phyloP scores from a whole-genome alignment of 176 grass and related monocot species.

The Calamus simplicifolius region DNA sequence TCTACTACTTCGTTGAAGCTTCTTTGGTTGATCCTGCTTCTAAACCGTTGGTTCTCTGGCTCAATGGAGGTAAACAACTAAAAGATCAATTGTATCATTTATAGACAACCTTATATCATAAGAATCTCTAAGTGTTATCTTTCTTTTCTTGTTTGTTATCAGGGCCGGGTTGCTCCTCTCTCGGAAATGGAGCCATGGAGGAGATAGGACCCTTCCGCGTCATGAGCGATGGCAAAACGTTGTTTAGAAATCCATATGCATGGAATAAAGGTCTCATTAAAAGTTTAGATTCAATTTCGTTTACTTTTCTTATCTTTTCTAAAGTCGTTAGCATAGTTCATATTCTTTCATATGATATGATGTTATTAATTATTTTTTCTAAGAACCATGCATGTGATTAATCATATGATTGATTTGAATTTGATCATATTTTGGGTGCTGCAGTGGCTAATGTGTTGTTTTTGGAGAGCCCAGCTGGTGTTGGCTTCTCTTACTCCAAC shows the following conservation, averaged over 20 bases:
- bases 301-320: too few species aligned
- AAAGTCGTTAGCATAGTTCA: too few species aligned
- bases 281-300: not conserved
- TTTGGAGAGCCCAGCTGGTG: constrained; percentile 85
- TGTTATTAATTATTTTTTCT: too few species aligned
- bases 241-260: constrained; percentile 64
- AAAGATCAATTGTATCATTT: constrained; percentile 1
- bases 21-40: not conserved
- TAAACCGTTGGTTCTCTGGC: constrained; percentile 73
- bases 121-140: not conserved
- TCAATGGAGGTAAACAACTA: constrained; percentile 53
- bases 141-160: not conserved
- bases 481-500: constrained; percentile 96
- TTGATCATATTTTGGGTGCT: not conserved
- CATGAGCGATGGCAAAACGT: constrained; percentile 65
- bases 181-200: constrained; percentile 87
- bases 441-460: constrained; percentile 75
- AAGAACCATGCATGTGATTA: not conserved
- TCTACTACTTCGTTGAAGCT: constrained; percentile 84
- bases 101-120: not conserved
- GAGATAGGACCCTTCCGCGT: constrained; percentile 92
- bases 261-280: constrained; percentile 58
- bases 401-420: not conserved
- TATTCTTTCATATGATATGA: too few species aligned
- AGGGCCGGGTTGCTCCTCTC: constrained; percentile 81